A percentile compares a stretch with the other conserved stretches of the same genome.
These are phyloP conservation scores for Trypanosoma avium DNA, from an alignment of 208 protist species.

Conservation along the genomic window DNA sequence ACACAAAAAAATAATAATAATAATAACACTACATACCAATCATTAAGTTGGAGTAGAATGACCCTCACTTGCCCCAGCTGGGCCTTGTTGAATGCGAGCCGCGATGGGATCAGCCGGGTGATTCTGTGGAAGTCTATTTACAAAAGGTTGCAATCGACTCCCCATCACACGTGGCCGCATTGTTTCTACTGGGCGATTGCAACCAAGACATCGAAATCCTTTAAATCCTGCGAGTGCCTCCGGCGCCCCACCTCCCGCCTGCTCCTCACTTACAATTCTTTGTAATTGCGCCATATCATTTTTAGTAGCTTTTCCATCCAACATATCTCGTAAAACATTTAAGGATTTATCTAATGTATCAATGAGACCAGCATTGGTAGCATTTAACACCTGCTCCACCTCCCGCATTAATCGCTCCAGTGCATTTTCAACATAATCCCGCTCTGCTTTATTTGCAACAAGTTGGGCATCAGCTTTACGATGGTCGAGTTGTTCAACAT, in stretches of 20 bases:
- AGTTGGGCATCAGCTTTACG: slow-evolving; percentile 86
- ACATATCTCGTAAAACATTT: slow-evolving; percentile 89
- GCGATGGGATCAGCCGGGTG: slow-evolving; percentile 63
- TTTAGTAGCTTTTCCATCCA: slow-evolving; percentile 87
- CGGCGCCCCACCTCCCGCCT: slow-evolving; percentile 34
- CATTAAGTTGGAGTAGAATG: background rate
- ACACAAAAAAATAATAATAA: no score
- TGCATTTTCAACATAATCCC: slow-evolving; percentile 91
- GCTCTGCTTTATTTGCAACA: slow-evolving; percentile 91
- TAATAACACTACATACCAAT: no score
- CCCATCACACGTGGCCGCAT: slow-evolving; percentile 70
- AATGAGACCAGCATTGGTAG: slow-evolving; percentile 89
- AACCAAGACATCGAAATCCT: slow-evolving; percentile 86
- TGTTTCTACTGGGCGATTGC: slow-evolving; percentile 79
- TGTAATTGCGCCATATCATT: slow-evolving; percentile 79
- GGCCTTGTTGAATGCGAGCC: slow-evolving; percentile 52
- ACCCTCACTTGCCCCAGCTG: background rate
- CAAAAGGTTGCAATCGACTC: slow-evolving; percentile 59
- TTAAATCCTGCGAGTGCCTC: slow-evolving; percentile 86
- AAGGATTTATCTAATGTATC: slow-evolving; percentile 90
- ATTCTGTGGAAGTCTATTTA: slow-evolving; percentile 81
- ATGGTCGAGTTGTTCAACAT: slow-evolving; percentile 76
- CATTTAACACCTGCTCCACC: slow-evolving; percentile 92
- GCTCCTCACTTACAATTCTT: slow-evolving; percentile 56
- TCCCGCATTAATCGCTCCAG: slow-evolving; percentile 90